Conservation (phyloP, 768 basidiomycete species). For the Lactarius quietus region DNA sequence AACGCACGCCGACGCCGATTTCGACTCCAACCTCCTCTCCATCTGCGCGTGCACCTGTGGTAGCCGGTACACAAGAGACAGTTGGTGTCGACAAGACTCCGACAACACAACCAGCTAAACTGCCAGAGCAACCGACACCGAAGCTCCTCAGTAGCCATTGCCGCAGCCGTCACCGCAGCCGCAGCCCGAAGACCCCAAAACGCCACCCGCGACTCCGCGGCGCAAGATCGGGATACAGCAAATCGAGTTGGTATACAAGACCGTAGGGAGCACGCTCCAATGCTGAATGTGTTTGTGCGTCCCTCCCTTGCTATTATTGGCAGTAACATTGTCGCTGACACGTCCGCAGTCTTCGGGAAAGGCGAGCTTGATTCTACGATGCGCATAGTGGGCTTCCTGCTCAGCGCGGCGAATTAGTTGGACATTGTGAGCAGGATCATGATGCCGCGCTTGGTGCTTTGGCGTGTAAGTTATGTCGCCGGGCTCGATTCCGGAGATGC, state of each 20-base stretch:
- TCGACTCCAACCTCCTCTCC: neutral
- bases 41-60: neutral
- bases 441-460: slow-evolving; percentile 19
- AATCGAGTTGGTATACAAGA: slow-evolving; percentile 20
- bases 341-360: no score
- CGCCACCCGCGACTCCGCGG: neutral
- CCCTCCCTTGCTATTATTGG: no score
- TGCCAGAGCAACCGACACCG: no score
- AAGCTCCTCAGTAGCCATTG: no score
- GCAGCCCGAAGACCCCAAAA: neutral
- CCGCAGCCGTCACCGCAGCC: no score
- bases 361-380: slow-evolving; percentile 14
- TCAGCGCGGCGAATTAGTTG: slow-evolving; percentile 7
- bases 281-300: slow-evolving; percentile 24
- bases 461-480: slow-evolving; percentile 14
- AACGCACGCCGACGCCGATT: neutral
- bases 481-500: slow-evolving; percentile 17
- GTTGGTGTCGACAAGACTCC: neutral
- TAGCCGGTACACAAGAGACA: no score
- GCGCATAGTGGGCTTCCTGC: slow-evolving; percentile 1
- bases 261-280: slow-evolving; percentile 7
- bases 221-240: slow-evolving; percentile 21
- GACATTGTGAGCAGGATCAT: slow-evolving; percentile 21
- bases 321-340: no score
- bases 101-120: neutral